phyloP scores from a whole-genome alignment of 345 rosid species.

The Bruguiera parviflora region DNA sequence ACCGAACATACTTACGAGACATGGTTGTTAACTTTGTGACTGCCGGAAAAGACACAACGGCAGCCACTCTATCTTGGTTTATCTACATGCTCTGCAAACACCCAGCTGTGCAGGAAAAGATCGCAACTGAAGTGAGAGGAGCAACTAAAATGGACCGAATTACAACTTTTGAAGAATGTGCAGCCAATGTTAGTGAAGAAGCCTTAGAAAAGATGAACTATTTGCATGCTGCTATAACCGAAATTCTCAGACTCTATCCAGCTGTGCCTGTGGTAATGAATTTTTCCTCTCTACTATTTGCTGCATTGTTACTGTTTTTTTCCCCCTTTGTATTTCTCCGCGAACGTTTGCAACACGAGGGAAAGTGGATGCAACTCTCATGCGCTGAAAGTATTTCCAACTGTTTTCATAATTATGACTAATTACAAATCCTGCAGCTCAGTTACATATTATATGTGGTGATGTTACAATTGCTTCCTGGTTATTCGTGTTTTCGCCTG shows the following conservation, averaged over 20 bases:
- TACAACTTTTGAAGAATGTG: constrained; percentile 23
- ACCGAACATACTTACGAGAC: constrained; percentile 46
- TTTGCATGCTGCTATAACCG: constrained; percentile 58
- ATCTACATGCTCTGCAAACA: constrained; percentile 47
- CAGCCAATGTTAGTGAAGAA: constrained; percentile 34
- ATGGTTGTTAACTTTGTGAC: constrained; percentile 52
- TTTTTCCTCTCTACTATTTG: no score
- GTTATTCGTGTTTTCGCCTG: no score
- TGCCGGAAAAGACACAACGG: constrained; percentile 72
- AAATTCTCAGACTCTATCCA: constrained; percentile 57
- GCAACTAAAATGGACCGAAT: constrained; percentile 11
- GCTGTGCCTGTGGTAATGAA: constrained; percentile 54
- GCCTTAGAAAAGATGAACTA: constrained; percentile 49
- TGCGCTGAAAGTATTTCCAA: no score
- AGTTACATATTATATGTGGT: no score
- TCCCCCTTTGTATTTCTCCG: no score
- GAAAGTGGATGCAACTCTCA: no score
- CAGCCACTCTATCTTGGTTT: constrained; percentile 57
- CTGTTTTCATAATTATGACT: no score
- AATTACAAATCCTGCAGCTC: no score
- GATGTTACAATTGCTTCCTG: no score
- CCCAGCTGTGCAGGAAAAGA: constrained; percentile 44
- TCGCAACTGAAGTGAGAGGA: constrained; percentile 40
- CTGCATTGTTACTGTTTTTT: no score
- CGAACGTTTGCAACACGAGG: no score